Base-by-base conservation (phyloP, 257 asterid genomes). In the Solanum gracilifrons region DNA sequence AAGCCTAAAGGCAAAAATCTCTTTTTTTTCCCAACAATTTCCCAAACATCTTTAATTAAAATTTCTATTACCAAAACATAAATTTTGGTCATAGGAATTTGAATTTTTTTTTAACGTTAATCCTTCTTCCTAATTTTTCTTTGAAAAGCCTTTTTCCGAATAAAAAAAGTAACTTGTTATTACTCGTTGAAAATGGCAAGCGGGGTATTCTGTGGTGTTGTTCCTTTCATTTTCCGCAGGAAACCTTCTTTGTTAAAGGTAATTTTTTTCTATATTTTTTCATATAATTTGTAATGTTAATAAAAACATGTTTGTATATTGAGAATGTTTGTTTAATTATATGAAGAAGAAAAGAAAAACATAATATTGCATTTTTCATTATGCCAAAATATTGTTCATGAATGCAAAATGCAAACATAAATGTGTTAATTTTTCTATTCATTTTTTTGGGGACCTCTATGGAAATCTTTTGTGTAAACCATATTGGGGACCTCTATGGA, bases 201-300 rank as follows among this genome's bases (percentile, higher is more conserved):
- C 62, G 85, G 69, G 16, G 62, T 48, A 58, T 88, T 77, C 62
- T 35, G 62, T 75, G 83, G 74, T 37, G 85, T 88, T 33, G 46
- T 82, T 15, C 87, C 90, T 27, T 88, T 88, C 43, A 72, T 85
- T 35, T 88, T 83, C 29, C 86, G 86, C 87, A 84, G 62, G 33
- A 88, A 39, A 25, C 43, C 51, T 85, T 88, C 88, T 76, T 18
- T 68, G n/a, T 69, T 86, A n/a, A 77, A 86, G 88, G 88, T 86
- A 86, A 2, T n/a, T 23, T 32, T 68, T 20, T 35, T 6, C 10
- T 18, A 60, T 60, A 60, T 21, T n/a, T 43, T 2, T 41, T 7
- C n/a, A 37, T 77, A 13, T n/a, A 39, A n/a, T 12, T 23, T 77
- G n/a, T 77, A 76, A n/a, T n/a, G 6, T 7, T 21, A 41, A 11